Conservation (phyloP, 352 stramenopile species). For the Globisporangium solare region DNA sequence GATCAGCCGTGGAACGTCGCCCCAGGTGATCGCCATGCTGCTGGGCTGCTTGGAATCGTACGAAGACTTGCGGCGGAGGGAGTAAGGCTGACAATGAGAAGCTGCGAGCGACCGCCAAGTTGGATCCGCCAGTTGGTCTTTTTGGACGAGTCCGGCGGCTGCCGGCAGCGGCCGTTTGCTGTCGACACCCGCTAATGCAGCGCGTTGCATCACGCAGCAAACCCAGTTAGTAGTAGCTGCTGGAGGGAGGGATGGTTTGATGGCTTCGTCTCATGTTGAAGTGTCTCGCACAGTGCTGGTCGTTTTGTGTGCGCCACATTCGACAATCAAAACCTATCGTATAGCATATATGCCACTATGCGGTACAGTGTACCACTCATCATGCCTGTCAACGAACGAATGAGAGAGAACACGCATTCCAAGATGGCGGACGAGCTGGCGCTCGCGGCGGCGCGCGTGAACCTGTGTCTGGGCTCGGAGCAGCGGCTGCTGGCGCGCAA, state of each 20-base stretch:
- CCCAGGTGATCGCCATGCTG: slow-evolving; percentile 53
- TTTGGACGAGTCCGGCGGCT: no score
- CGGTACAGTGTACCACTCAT: not conserved
- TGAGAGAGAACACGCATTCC: not conserved
- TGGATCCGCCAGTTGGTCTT: no score
- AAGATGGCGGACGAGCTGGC: slow-evolving; percentile 23
- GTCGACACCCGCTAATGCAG: no score
- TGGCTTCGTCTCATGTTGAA: slow-evolving; percentile 3
- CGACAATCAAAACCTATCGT: not conserved
- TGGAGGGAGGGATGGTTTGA: no score
- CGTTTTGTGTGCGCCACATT: no score
- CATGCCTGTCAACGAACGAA: slow-evolving; percentile 1
- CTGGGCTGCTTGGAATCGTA: no score
- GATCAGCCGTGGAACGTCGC: slow-evolving; percentile 60
- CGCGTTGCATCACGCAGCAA: no score
- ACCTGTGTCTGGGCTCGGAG: slow-evolving; percentile 52
- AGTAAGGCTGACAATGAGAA: no score
- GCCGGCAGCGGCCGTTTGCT: no score
- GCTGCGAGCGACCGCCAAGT: no score
- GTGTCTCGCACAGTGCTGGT: not conserved
- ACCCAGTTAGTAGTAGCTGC: no score
- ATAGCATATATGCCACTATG: not conserved
- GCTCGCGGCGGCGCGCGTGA: slow-evolving; percentile 44
- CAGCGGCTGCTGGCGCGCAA: slow-evolving; percentile 49
- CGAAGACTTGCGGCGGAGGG: no score